A percentile compares a stretch with the other conserved stretches of the same genome.
Conservation (phyloP, 2,329 filamentous ascomycete species). For the Colletotrichum limetticola region DNA sequence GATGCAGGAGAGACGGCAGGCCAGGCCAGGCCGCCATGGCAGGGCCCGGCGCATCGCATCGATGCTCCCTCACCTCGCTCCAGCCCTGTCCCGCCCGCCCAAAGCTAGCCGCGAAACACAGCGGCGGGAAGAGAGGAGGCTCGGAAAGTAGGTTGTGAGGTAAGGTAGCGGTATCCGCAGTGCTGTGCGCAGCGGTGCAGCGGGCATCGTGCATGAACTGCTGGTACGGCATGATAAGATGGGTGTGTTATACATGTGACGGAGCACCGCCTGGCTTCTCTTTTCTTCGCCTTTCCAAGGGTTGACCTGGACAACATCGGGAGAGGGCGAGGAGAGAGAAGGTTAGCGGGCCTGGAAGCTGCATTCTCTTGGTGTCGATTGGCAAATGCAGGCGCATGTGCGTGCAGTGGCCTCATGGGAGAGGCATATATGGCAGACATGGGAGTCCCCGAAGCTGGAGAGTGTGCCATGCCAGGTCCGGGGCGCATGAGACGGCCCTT, state of each 20-base stretch:
- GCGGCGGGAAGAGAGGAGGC: slow-evolving; percentile 15
- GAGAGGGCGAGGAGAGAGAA: neutral
- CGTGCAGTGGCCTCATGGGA: slow-evolving; percentile 10
- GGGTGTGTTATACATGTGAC: slow-evolving; percentile 30
- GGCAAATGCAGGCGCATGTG: slow-evolving; percentile 21
- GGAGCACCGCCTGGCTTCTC: slow-evolving; percentile 17
- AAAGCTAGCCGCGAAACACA: slow-evolving; percentile 25
- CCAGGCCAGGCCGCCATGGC: neutral
- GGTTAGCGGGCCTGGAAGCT: slow-evolving; percentile 24
- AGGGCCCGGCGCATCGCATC: slow-evolving; percentile 18
- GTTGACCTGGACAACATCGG: slow-evolving; percentile 4
- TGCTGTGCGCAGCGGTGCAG: slow-evolving; percentile 21
- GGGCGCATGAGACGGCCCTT: slow-evolving; percentile 17
- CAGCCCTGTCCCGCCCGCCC: slow-evolving; percentile 15
- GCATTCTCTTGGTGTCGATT: slow-evolving; percentile 12
- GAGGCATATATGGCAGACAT: slow-evolving; percentile 33
- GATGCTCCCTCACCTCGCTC: neutral
- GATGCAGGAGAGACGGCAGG: slow-evolving; percentile 11
- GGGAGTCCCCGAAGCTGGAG: slow-evolving; percentile 23
- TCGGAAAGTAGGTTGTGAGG: slow-evolving; percentile 9
- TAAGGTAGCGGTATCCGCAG: slow-evolving; percentile 5
- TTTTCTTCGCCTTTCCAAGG: slow-evolving; percentile 16
- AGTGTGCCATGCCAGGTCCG: slow-evolving; percentile 28
- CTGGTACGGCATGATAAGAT: slow-evolving; percentile 33
- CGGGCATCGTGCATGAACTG: slow-evolving; percentile 37